Evolutionary conservation across 306 rosid genomes (phyloP), one percentile per base, ranked within the genome.

Genomic region (Erythrophleum fordii): DNA sequence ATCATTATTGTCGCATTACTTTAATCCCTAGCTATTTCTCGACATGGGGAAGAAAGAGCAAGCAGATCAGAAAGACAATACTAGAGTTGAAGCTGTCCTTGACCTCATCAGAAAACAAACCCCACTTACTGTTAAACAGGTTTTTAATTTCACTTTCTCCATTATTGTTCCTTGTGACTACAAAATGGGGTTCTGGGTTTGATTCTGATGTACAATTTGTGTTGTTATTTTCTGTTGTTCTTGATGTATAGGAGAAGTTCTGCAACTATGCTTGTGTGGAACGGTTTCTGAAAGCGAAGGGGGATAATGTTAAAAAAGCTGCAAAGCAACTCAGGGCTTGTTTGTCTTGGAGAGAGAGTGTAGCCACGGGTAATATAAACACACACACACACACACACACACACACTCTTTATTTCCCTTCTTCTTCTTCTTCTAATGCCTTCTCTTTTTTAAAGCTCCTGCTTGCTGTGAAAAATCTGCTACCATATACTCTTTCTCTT

Each of bases 311-410:
- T 68, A 96, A 93, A 89, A 96, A 90, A 82, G 93, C 98, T 39
- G 93, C 91, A 4, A 96, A 93, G 91, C 91, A 88, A 78, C 91
- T 96, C 22, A 88, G 93, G 72, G 89, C 98, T 65, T 96, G 98
- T 59, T 97, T 96, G 87, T 90, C 97, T 73, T 96, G 99, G 99
- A 93, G 99, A 88, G 94, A 93, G 23, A 92, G 11, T 73, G 77
- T 89, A 13, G 96, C 93, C 72, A 92, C 86, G 60, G 98, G 99
- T 96, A 84, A 7, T 64, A 64, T 35, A 37, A 4, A 11, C 22
- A 5, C 14, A 16, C 11, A 29, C 7, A 11, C 17, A 14, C n/a
- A n/a, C n/a, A 52, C 59, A 35, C 3, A 60, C 6, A 29, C 6
- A 8, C 3, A 35, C 20, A 5, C 17, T 18, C 22, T 35, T 6